Conservation (phyloP, 1,284 basidiomycete genomes). For the Rhizoctonia solani region DNA sequence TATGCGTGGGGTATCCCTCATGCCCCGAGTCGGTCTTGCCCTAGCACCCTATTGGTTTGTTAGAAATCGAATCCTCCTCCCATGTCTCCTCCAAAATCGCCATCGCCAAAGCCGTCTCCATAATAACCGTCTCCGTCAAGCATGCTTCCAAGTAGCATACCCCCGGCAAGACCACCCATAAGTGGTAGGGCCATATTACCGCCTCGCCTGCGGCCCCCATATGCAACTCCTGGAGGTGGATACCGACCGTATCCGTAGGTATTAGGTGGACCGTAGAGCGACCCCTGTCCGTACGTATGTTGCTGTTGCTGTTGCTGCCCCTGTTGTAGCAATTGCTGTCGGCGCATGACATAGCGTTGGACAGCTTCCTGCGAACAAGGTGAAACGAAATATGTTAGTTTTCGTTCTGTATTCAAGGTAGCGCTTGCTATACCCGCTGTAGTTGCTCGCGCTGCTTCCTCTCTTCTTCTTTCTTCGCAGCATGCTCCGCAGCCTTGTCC, state of each 20-base stretch:
- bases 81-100: constrained; percentile 16
- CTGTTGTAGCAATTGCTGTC: constrained; percentile 4
- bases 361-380: not conserved
- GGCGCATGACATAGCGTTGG: constrained; percentile 13
- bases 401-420: not conserved
- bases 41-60: no score
- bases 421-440: not conserved
- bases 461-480: constrained; percentile 28
- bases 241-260: constrained; percentile 11
- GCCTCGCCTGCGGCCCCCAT: constrained; percentile 15
- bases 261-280: constrained; percentile 13
- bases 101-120: constrained; percentile 12
- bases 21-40: no score
- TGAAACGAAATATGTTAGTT: not conserved
- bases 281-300: constrained; percentile 5
- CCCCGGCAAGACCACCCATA: constrained; percentile 30
- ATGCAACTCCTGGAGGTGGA: constrained; percentile 27
- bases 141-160: constrained; percentile 27
- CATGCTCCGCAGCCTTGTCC: constrained; percentile 24
- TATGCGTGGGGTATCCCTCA: not conserved
- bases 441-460: constrained; percentile 18
- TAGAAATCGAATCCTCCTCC: not conserved
- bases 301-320: not conserved
- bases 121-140: constrained; percentile 16
- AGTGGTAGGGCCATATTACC: constrained; percentile 22